A percentile compares a stretch with the other conserved stretches of the same genome.
phyloP scores from a whole-genome alignment of 2,329 filamentous ascomycete genomes.

The Erysiphe pisi region DNA sequence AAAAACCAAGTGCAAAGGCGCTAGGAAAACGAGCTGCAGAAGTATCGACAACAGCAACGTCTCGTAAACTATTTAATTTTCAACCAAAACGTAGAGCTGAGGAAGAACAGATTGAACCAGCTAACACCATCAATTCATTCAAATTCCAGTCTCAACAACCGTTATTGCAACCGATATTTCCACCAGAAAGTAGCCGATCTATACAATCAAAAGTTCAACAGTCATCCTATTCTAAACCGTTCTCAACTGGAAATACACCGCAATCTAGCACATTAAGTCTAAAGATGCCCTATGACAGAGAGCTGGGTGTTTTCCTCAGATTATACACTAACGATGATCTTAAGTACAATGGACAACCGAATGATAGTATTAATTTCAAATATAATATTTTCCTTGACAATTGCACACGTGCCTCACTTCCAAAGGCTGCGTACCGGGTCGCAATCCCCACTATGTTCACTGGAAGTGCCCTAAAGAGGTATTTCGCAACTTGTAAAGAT shows the following conservation, averaged over 20 bases:
- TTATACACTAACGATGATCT: no score
- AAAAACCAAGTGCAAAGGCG: no score
- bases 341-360: background rate
- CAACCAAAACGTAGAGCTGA: background rate
- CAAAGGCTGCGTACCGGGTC: background rate
- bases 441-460: background rate
- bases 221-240: background rate
- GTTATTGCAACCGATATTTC: background rate
- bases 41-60: no score
- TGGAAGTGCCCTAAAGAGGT: background rate
- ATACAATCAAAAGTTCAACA: background rate
- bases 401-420: background rate
- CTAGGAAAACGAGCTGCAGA: no score
- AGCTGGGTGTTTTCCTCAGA: background rate
- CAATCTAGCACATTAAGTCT: background rate
- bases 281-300: background rate
- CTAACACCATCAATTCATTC: background rate
- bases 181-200: slow-evolving; percentile 35
- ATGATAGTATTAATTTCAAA: background rate
- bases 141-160: background rate
- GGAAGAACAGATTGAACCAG: background rate
- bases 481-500: background rate
- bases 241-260: background rate
- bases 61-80: no score
- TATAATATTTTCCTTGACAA: background rate